Evolutionary conservation across 345 rosid genomes (phyloP).

Genomic region (Dovyalis caffra): DNA sequence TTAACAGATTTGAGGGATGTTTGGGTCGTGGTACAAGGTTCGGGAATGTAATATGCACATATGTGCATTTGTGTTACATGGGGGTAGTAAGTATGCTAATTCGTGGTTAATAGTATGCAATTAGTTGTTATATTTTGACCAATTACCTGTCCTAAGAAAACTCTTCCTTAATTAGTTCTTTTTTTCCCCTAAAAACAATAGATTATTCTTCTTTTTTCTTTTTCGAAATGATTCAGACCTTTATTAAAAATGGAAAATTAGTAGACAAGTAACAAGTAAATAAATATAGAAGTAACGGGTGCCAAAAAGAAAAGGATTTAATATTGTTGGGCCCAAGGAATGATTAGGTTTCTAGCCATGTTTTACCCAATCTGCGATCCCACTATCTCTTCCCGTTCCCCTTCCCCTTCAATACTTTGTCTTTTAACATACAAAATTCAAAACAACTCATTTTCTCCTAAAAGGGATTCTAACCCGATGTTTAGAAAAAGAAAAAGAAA

Average conservation of each 20-base stretch:
- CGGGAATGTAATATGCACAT: background rate
- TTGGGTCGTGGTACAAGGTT: too few species aligned
- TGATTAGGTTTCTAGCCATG: background rate
- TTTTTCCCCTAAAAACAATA: background rate
- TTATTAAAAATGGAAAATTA: background rate
- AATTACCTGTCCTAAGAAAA: background rate
- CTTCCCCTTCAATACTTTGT: background rate
- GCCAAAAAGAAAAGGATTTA: background rate
- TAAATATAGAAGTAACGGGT: background rate
- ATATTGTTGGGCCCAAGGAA: too few species aligned
- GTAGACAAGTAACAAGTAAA: background rate
- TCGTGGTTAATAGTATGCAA: background rate
- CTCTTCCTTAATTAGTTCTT: background rate
- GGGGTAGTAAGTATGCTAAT: background rate
- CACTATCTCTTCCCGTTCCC: background rate
- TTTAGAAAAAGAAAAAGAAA: background rate
- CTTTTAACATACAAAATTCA: background rate
- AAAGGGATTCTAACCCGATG: background rate
- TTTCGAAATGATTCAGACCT: too few species aligned
- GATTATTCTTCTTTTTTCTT: background rate
- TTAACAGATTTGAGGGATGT: background rate
- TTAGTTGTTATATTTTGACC: background rate
- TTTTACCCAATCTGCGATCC: background rate
- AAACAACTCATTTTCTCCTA: background rate
- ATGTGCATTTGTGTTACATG: background rate